Base-by-base conservation (phyloP, 192 early-diverging fungal species). In the Backusella morwellensis region DNA sequence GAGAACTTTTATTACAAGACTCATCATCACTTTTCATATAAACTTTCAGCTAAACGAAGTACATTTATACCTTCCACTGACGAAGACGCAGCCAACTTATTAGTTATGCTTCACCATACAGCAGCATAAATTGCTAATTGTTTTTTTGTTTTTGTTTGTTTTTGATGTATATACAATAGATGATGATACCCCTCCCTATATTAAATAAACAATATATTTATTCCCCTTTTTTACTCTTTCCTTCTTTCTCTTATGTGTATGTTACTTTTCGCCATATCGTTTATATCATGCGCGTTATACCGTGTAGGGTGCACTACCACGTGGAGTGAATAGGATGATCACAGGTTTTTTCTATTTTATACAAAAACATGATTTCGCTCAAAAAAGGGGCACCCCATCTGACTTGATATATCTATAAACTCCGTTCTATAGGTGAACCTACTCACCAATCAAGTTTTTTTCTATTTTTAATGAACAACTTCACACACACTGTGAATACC, bases 71-170 rank as follows among this genome's bases (percentile, higher is more conserved):
- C 44, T 63, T 63, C 56, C 15, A 42, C 63, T 67, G 78, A 80
- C 44, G 69, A 75, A 72, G 78, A 80, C 36, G 78, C 78, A 1
- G 78, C 78, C 15, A 75, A 80, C 50, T 38, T 80, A 12, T 42
- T 80, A 40, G 78, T 80, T 14, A 80, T 80, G 78, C 74, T 80
- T 14, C 78, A 80, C 52, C 67, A 73, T 41, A 75, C 29, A 32
- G 15, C 41, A 21, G 26, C 23, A 29, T 63, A 63, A 63, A 63
- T 29, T 21, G 23, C 23, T 4, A 26, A 26, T 26, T 59, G 23
- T 29, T 26, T 32, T 32, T 32, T 59, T 59, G 7, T 21, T 59
- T 59, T 26, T 59, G 56, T 59, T 59, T 23, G 21, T 11, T 59
- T 59, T 59, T 59, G 23, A 19, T 59, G 56, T 59, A 14, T 59